phyloP scores from a whole-genome alignment of 2,329 filamentous ascomycete species.

The Exophiala spinifera region DNA sequence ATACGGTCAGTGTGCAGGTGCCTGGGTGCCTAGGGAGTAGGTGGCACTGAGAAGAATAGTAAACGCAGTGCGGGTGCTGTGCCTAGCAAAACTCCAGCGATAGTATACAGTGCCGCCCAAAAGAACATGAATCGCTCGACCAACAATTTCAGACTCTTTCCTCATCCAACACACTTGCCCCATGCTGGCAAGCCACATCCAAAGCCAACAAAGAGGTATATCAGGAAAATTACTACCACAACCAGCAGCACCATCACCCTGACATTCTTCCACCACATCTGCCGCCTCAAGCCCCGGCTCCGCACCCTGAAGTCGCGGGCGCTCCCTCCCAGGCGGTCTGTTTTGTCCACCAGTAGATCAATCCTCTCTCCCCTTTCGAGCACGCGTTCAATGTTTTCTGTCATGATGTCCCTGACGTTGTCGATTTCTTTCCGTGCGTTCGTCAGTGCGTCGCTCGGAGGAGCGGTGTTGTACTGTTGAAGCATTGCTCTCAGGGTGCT shows the following conservation, averaged over 20 bases:
- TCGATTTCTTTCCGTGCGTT: slow-evolving; percentile 89
- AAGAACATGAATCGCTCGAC: not conserved
- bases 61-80: not conserved
- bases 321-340: slow-evolving; percentile 81
- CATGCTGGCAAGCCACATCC: slow-evolving; percentile 65
- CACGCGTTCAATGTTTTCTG: slow-evolving; percentile 86
- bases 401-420: slow-evolving; percentile 89
- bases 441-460: slow-evolving; percentile 73
- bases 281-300: slow-evolving; percentile 77
- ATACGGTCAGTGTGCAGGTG: too few relatives aligned
- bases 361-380: slow-evolving; percentile 89
- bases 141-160: too few relatives aligned
- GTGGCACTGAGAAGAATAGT: too few relatives aligned
- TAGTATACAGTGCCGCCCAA: not conserved
- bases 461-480: slow-evolving; percentile 77
- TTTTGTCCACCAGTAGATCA: slow-evolving; percentile 93
- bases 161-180: slow-evolving; percentile 41
- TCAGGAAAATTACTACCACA: slow-evolving; percentile 61
- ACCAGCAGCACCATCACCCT: slow-evolving; percentile 88
- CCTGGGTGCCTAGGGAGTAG: too few relatives aligned
- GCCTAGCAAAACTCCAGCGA: not conserved
- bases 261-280: slow-evolving; percentile 99
- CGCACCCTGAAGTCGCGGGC: slow-evolving; percentile 87
- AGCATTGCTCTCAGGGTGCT: slow-evolving; percentile 71
- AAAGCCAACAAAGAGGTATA: slow-evolving; percentile 70